phyloP scores from a whole-genome alignment of 2,329 filamentous ascomycete genomes.

The Ceratocystis albifundus region DNA sequence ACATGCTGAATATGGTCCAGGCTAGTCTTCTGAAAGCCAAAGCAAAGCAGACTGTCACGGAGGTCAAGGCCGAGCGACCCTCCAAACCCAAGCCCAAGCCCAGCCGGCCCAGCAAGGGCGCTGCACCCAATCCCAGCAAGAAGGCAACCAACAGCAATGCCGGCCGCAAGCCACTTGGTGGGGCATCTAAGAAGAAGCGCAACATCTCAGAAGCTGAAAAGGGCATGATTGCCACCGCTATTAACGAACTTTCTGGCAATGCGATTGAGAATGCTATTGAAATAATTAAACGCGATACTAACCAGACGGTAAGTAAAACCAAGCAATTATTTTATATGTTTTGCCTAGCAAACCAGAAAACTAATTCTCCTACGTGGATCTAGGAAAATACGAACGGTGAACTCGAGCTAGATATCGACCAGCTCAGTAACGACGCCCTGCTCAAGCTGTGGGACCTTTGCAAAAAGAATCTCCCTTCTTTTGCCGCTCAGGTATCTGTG shows the following conservation, averaged over 20 bases:
- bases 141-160: slow-evolving; percentile 33
- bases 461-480: slow-evolving; percentile 35
- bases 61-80: slow-evolving; percentile 47
- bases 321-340: background rate
- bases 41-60: slow-evolving; percentile 42
- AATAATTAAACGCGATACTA: slow-evolving; percentile 81
- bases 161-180: slow-evolving; percentile 31
- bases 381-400: slow-evolving; percentile 50
- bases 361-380: slow-evolving; percentile 20
- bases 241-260: slow-evolving; percentile 66
- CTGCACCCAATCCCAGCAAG: slow-evolving; percentile 31
- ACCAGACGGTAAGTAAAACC: slow-evolving; percentile 51
- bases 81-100: slow-evolving; percentile 43
- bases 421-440: slow-evolving; percentile 44
- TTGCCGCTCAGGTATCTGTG: slow-evolving; percentile 26
- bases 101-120: slow-evolving; percentile 33
- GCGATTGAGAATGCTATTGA: slow-evolving; percentile 70
- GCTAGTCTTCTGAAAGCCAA: slow-evolving; percentile 64
- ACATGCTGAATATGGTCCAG: slow-evolving; percentile 54
- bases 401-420: slow-evolving; percentile 49
- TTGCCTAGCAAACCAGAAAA: slow-evolving; percentile 8
- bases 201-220: slow-evolving; percentile 70
- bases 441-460: slow-evolving; percentile 40
- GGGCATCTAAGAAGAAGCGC: slow-evolving; percentile 38
- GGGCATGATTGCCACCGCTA: slow-evolving; percentile 77